Evolutionary conservation across 139 green algal species (phyloP), one percentile per base, ranked within the genome.

Genomic region (Dunaliella primolecta): DNA sequence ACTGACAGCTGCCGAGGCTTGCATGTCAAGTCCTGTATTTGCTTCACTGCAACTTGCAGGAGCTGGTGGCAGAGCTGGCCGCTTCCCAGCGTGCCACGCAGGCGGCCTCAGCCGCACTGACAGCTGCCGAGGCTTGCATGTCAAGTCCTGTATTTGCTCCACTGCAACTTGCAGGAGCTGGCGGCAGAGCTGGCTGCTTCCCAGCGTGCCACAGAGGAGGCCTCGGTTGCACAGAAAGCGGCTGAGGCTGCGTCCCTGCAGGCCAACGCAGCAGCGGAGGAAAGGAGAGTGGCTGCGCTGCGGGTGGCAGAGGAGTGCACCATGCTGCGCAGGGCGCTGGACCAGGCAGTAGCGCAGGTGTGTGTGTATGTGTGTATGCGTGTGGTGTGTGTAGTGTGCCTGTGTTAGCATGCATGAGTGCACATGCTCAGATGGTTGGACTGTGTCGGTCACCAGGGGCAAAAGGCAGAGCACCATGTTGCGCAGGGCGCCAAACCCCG

Each of bases 391-490:
- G n/a, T n/a, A n/a, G n/a, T n/a, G n/a, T n/a, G n/a, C n/a, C n/a
- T n/a, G n/a, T n/a, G n/a, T n/a, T n/a, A n/a, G n/a, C n/a, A n/a
- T n/a, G n/a, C n/a, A n/a, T n/a, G n/a, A n/a, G n/a, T n/a, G n/a
- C n/a, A n/a, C n/a, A n/a, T n/a, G n/a, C n/a, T n/a, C n/a, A n/a
- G n/a, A n/a, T n/a, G n/a, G n/a, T n/a, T n/a, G n/a, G n/a, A n/a
- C n/a, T n/a, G n/a, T n/a, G n/a, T n/a, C n/a, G n/a, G n/a, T n/a
- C n/a, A n/a, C n/a, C n/a, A n/a, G n/a, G n/a, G n/a, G n/a, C n/a
- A n/a, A n/a, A n/a, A n/a, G n/a, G n/a, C n/a, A 93, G 87, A 88
- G 89, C 56, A 77, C 81, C 38, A 93, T 92, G 92, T 88, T 94
- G 87, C 78, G 91, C 34, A 72, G 84, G 0, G 88, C 87, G 2